Evolutionary conservation across 2,329 filamentous ascomycete genomes (phyloP).

Genomic region (Clathrospora elynae): DNA sequence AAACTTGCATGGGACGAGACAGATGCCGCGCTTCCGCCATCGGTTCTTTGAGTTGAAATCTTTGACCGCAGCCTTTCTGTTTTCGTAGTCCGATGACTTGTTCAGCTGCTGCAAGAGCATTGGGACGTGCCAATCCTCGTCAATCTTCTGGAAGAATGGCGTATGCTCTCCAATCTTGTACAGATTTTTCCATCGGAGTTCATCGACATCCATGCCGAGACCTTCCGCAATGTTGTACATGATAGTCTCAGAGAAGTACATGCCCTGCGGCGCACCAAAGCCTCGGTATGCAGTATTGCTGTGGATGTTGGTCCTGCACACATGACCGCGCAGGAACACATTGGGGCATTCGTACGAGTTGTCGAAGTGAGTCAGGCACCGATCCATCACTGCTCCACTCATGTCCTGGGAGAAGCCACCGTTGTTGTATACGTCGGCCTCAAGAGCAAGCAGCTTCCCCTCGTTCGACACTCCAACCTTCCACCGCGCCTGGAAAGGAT

Average conservation of each 20-base stretch:
- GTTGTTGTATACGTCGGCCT: constrained; percentile 89
- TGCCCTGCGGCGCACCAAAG: constrained; percentile 91
- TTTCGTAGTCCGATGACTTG: constrained; percentile 72
- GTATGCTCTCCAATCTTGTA: constrained; percentile 77
- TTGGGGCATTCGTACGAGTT: constrained; percentile 88
- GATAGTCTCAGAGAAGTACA: constrained; percentile 87
- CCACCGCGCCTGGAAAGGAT: constrained; percentile 88
- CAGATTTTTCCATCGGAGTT: constrained; percentile 80
- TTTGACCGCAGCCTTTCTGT: constrained; percentile 69
- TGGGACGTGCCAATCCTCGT: constrained; percentile 86
- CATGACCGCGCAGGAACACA: constrained; percentile 77
- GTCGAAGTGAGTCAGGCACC: constrained; percentile 83
- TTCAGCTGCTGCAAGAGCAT: constrained; percentile 87
- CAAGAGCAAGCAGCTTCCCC: constrained; percentile 87
- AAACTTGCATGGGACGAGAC: constrained; percentile 91
- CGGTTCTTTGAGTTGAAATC: constrained; percentile 82
- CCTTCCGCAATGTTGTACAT: constrained; percentile 90
- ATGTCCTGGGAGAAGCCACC: constrained; percentile 76
- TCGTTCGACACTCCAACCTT: constrained; percentile 91
- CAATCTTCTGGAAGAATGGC: constrained; percentile 85
- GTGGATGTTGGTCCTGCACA: constrained; percentile 94
- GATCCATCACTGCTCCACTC: constrained; percentile 78
- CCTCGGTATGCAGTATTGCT: constrained; percentile 96
- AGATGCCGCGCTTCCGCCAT: constrained; percentile 89
- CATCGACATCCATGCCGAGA: constrained; percentile 80